phyloP scores from a whole-genome alignment of 139 green algal species.

The Haematococcus lacustris region DNA sequence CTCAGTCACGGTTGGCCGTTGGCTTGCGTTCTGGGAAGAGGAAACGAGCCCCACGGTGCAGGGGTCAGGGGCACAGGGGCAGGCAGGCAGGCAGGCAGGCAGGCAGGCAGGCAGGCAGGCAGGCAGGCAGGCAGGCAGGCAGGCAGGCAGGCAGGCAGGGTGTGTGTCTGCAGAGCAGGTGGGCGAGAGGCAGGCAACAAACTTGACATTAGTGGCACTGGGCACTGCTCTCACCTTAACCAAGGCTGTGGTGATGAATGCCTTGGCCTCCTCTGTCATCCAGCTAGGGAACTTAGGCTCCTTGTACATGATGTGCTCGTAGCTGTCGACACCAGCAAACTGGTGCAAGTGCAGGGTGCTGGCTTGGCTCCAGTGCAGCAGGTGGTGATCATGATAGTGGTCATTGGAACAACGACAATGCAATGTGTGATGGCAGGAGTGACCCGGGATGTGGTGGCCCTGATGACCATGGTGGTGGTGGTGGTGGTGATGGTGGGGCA shows the following conservation, averaged over 20 bases:
- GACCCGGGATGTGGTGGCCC: no score
- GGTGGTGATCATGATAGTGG: no score
- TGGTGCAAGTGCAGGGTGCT: no score
- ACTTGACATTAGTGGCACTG: neutral
- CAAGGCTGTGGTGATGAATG: conserved; percentile 49
- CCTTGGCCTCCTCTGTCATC: conserved; percentile 33
- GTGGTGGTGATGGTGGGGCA: no score
- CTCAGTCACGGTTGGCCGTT: neutral
- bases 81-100: neutral
- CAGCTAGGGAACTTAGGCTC: conserved; percentile 29
- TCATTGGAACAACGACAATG: no score
- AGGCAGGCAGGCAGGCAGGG: neutral
- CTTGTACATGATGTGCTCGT: conserved; percentile 65
- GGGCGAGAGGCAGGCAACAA: neutral
- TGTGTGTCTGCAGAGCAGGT: neutral
- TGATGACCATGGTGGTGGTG: no score
- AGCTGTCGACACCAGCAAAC: no score
- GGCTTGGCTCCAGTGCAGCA: no score
- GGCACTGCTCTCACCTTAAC: conserved; percentile 42
- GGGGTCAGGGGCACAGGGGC: neutral
- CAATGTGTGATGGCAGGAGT: no score
- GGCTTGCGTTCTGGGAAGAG: neutral
- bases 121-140: neutral
- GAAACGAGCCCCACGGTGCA: neutral
- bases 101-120: neutral